Percentiles rank a stretch among this genome's conserved stretches.
These are phyloP conservation scores for Scedosporium apiospermum DNA, from an alignment of 2,329 filamentous ascomycete genomes.

Conservation along the genomic window DNA sequence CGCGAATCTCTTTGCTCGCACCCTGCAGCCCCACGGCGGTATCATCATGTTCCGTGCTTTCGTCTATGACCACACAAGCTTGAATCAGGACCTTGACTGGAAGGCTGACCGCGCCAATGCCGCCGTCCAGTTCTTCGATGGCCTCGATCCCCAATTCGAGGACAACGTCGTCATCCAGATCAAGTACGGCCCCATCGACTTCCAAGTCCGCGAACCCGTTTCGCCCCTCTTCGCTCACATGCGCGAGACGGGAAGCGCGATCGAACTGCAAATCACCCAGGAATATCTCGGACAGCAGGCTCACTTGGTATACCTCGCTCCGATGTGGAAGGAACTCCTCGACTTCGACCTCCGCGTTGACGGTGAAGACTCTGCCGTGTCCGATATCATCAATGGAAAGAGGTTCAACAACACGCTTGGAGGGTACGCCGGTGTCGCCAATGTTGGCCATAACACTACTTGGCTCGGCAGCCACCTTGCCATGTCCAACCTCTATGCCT, in stretches of 20 bases:
- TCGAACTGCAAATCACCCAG: slow-evolving; percentile 59
- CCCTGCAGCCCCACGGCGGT: slow-evolving; percentile 47
- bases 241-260: slow-evolving; percentile 34
- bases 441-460: slow-evolving; percentile 55
- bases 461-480: slow-evolving; percentile 63
- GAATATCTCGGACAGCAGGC: slow-evolving; percentile 64
- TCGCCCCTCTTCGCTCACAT: slow-evolving; percentile 54
- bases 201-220: slow-evolving; percentile 59
- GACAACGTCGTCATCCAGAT: slow-evolving; percentile 65
- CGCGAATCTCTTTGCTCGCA: slow-evolving; percentile 57
- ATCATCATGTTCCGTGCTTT: slow-evolving; percentile 64
- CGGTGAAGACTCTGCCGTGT: slow-evolving; percentile 41
- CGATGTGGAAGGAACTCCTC: slow-evolving; percentile 58
- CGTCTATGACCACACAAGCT: slow-evolving; percentile 52
- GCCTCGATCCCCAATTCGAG: slow-evolving; percentile 55
- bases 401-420: slow-evolving; percentile 47
- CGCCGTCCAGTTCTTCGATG: slow-evolving; percentile 56
- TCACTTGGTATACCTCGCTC: slow-evolving; percentile 58
- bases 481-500: slow-evolving; percentile 65
- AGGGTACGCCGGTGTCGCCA: slow-evolving; percentile 58
- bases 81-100: slow-evolving; percentile 44
- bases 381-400: slow-evolving; percentile 51
- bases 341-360: slow-evolving; percentile 59
- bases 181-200: slow-evolving; percentile 67
- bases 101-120: slow-evolving; percentile 60